Conservation (phyloP, 1,139 yeast genomes). For the Debaryomyces coudertii region DNA sequence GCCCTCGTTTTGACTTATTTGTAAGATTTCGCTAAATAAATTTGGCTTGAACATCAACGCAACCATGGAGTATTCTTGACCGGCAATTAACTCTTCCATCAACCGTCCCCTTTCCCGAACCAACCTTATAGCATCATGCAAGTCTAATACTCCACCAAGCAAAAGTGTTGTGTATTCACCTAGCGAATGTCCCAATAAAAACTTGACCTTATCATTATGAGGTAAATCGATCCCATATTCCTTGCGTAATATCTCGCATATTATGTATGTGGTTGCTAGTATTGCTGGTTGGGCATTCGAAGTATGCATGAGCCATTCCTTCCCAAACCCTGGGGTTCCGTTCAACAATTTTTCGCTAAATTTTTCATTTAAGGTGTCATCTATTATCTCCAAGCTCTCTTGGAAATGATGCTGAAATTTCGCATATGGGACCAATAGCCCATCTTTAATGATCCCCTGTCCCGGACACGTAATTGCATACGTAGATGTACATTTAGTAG, state of each 20-base stretch:
- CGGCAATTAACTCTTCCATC: slow-evolving; percentile 42
- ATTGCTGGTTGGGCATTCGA: slow-evolving; percentile 67
- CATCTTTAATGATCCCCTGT: slow-evolving; percentile 39
- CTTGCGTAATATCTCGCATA: slow-evolving; percentile 32
- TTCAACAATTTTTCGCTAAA: slow-evolving; percentile 36
- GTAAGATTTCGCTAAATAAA: slow-evolving; percentile 23
- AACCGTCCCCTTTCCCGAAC: slow-evolving; percentile 56
- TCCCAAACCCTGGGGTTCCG: slow-evolving; percentile 14
- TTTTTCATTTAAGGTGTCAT: slow-evolving; percentile 60
- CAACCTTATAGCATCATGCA: slow-evolving; percentile 47
- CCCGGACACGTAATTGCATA: slow-evolving; percentile 48
- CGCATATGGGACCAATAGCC: slow-evolving; percentile 30
- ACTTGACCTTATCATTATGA: slow-evolving; percentile 23
- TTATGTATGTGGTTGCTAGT: slow-evolving; percentile 48
- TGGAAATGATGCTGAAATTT: slow-evolving; percentile 20
- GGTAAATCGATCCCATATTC: slow-evolving; percentile 28
- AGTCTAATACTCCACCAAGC: slow-evolving; percentile 42
- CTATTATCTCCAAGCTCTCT: slow-evolving; percentile 48
- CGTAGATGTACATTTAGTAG: slow-evolving; percentile 2
- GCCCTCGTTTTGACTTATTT: slow-evolving; percentile 21
- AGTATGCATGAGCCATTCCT: slow-evolving; percentile 37
- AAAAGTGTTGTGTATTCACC: slow-evolving; percentile 60
- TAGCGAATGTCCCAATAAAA: slow-evolving; percentile 57
- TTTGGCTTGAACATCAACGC: slow-evolving; percentile 35
- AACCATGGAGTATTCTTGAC: slow-evolving; percentile 36